Evolutionary conservation across 2,329 filamentous ascomycete species (phyloP), one percentile per base, ranked within the genome.

Genomic region (Xylariaceae sp.): DNA sequence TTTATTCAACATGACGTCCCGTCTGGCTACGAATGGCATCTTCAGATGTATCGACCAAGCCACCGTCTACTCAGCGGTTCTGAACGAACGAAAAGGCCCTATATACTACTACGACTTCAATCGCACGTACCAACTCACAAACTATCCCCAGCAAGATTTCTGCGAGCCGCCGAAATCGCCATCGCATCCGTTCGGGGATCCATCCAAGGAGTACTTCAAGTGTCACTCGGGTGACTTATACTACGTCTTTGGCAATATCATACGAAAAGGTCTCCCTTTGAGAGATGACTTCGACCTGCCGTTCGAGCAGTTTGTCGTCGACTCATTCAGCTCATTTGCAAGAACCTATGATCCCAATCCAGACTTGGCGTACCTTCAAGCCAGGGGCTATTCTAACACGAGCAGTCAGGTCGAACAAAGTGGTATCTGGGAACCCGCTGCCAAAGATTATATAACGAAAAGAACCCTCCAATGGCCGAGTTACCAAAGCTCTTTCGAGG

Each of bases 31-130:
- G 2, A 83, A 86, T 69, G 80, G 77, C 55, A 78, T 79, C 7
- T 86, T 85, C 74, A 79, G 82, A 58, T 87, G 84, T 68, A 73
- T 82, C 54, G 81, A 84, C 67, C 78, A 85, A 69, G 82, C 82
- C 4, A 86, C 83, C 2, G 79, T 79, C 5, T 80, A 79, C 66
- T 75, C 80, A 0, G 82, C 78, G 2, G 72, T 78, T 0, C 59
- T 68, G 13, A 77, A 75, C 13, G 71, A 73, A 2, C 76, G 78
- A 0, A 80, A 85, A 66, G 69, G 75, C 34, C 71, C 74, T 2
- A 74, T 82, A 0, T 86, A 81, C 68, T 85, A 79, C 68, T 87
- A 86, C 71, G 80, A 85, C 68, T 81, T 86, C 65, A 80, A 84
- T 61, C 78, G 83, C 50, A 80, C 79, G 0, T 82, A 81, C 64